Conservation (phyloP, 2,329 filamentous ascomycete species). For the Aureobasidium sp. region DNA sequence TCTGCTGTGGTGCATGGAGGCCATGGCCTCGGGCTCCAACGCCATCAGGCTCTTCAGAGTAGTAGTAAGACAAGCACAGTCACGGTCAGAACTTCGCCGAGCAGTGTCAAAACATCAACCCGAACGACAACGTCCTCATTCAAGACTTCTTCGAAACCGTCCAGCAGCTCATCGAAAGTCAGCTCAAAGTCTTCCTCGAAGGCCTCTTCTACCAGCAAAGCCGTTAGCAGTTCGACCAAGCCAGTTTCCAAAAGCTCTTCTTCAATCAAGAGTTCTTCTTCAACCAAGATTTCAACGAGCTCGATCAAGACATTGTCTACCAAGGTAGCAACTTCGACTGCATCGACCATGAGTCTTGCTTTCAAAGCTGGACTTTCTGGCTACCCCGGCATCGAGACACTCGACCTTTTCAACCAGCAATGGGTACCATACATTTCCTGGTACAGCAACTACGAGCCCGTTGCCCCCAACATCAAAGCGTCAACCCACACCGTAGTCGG, state of each 20-base stretch:
- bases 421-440: slow-evolving; percentile 21
- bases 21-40: not conserved
- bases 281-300: too few species aligned
- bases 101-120: slow-evolving; percentile 1
- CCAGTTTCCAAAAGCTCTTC: not conserved
- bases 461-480: slow-evolving; percentile 14
- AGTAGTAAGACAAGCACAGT: not conserved
- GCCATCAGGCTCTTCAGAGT: not conserved
- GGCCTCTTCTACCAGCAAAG: not conserved
- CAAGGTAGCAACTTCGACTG: slow-evolving; percentile 9
- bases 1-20: slow-evolving; percentile 5
- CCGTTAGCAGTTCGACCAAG: not conserved
- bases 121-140: not conserved
- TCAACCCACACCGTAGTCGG: slow-evolving; percentile 17
- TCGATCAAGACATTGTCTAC: not conserved
- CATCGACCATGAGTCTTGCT: slow-evolving; percentile 9
- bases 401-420: slow-evolving; percentile 7
- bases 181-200: not conserved
- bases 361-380: slow-evolving; percentile 23
- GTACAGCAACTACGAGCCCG: slow-evolving; percentile 24
- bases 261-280: not conserved
- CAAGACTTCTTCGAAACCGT: not conserved
- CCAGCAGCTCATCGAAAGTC: not conserved
- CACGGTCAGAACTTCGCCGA: not conserved
- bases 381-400: slow-evolving; percentile 18